A percentile compares a stretch with the other conserved stretches of the same genome.
These are phyloP conservation scores for Russula olivacea DNA, from an alignment of 768 basidiomycete genomes.

Conservation along the genomic window DNA sequence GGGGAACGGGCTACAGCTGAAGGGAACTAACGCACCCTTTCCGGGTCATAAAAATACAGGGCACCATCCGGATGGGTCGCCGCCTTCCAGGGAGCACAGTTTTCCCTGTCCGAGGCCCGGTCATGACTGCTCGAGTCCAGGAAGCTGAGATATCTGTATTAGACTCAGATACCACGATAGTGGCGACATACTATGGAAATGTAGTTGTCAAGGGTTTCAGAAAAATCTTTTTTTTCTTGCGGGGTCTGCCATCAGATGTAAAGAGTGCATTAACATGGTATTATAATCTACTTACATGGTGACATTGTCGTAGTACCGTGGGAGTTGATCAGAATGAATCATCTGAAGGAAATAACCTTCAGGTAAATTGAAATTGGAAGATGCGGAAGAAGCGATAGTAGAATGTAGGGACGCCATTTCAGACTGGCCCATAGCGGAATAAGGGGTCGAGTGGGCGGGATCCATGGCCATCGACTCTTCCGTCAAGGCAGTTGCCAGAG, in stretches of 20 bases:
- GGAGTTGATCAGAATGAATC: conserved; percentile 13
- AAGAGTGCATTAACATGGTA: background rate
- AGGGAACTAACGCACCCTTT: conserved; percentile 33
- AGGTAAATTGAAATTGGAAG: background rate
- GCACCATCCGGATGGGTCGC: conserved; percentile 56
- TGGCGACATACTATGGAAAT: conserved; percentile 5
- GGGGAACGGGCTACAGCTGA: background rate
- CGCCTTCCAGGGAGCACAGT: conserved; percentile 37
- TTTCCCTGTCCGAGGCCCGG: background rate
- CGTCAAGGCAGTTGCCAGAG: background rate
- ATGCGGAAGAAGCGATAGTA: background rate
- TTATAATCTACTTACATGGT: background rate
- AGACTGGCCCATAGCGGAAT: no score
- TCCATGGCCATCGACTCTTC: background rate
- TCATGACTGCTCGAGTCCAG: background rate
- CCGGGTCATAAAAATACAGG: conserved; percentile 48
- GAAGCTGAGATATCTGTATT: background rate
- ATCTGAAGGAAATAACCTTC: background rate
- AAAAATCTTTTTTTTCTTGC: background rate
- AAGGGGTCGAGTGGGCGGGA: background rate
- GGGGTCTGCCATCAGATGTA: background rate
- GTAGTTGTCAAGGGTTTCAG: background rate
- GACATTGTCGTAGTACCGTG: conserved; percentile 5
- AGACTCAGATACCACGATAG: background rate
- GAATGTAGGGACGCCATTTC: background rate